Base-by-base conservation (phyloP, 2,329 filamentous ascomycete genomes). In the Colletotrichum tofieldiae region DNA sequence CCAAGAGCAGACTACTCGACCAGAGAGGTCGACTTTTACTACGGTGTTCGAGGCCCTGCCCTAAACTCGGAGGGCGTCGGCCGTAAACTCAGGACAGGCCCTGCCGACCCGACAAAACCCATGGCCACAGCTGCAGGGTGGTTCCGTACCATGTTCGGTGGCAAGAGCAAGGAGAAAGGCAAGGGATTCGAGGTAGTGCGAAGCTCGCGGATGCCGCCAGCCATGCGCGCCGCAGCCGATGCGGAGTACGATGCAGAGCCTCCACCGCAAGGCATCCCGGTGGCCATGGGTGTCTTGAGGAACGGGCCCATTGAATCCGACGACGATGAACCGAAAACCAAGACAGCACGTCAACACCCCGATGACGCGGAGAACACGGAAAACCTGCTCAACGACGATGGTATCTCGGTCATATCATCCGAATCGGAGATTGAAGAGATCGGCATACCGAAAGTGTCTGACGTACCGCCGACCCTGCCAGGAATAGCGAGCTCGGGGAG, bases 181-280 rank as follows among this genome's bases (percentile, higher is more conserved):
- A 98, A 98, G 82, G 96, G 96, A 0, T 99, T 99, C 76, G 96
- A 98, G 81, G 96, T 99, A 6, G 96, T 99, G 20, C 87, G 96
- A 77, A 98, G 95, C 79, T 90, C 94, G 9, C 90, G 95, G 67
- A 95, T 96, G 85, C 95, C 95, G 2, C 92, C 93, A 8, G 91
- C 92, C 70, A 93, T 94, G 86, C 88, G 87, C 74, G 83, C 84
- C 75, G 86, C 81, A 78, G 87, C 82, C 37, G 83, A 87, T 12
- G 70, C 70, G 9, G 86, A 89, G 39, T 88, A 90, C 70, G 90
- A 89, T 51, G 86, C 92, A 70, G 93, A 93, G 63, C 89, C 91
- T 0, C 94, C 89, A 1, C 90, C 90, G 0, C 89, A 92, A 76
- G 91, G 90, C 2, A 90, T 92, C 47, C 91, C 91, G 5, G 89